These are phyloP conservation scores for Beverwykella pulmonaria DNA, from an alignment of 495 filamentous ascomycete genomes.

Conservation along the genomic window DNA sequence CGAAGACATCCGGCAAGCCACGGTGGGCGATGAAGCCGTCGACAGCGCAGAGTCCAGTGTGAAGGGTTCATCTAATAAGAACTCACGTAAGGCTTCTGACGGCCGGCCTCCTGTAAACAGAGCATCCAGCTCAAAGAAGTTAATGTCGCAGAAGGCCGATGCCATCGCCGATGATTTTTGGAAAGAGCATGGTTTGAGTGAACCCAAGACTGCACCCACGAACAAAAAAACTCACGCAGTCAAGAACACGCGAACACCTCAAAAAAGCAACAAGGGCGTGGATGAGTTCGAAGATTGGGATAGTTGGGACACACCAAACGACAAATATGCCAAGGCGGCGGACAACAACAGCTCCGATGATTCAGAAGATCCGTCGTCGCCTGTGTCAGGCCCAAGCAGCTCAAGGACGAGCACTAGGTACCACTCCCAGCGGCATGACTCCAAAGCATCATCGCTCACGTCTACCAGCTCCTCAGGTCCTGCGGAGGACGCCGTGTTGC, in stretches of 20 bases:
- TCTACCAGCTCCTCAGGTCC: constrained; percentile 28
- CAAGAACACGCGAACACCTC: constrained; percentile 37
- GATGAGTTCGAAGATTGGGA: constrained; percentile 42
- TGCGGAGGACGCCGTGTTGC: constrained; percentile 6
- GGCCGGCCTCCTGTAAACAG: constrained; percentile 20
- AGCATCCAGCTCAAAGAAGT: constrained; percentile 26
- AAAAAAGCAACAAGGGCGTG: constrained; percentile 22
- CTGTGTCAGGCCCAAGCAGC: constrained; percentile 36
- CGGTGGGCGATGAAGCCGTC: constrained; percentile 84
- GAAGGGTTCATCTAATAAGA: constrained; percentile 42
- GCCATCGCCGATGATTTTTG: constrained; percentile 45
- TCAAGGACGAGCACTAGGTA: constrained; percentile 38
- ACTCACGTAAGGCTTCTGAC: constrained; percentile 53
- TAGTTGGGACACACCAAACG: constrained; percentile 42
- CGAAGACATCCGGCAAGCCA: constrained; percentile 91
- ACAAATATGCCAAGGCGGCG: constrained; percentile 28
- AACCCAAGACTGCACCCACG: constrained; percentile 23
- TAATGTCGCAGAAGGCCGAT: background rate
- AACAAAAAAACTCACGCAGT: constrained; percentile 34
- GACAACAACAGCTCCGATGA: constrained; percentile 31
- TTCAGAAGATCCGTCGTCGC: constrained; percentile 33
- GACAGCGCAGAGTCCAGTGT: constrained; percentile 29
- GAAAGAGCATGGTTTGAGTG: constrained; percentile 43
- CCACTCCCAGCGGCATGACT: constrained; percentile 29
- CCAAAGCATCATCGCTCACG: constrained; percentile 28